Evolutionary conservation across 2,329 filamentous ascomycete genomes (phyloP).

Genomic region (Claviceps sp.): DNA sequence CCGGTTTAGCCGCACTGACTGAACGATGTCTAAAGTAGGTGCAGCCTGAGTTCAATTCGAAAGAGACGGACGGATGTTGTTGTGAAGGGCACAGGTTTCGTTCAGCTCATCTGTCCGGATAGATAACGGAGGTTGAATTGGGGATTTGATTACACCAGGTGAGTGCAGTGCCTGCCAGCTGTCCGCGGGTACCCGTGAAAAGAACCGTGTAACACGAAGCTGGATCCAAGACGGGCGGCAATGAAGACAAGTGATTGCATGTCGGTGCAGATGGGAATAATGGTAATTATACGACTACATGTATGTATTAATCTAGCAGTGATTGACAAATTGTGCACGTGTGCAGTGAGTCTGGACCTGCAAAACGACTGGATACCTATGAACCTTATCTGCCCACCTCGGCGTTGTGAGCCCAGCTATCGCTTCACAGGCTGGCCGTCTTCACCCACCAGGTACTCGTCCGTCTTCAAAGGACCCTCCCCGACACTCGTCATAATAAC

Average conservation of each 20-base stretch:
- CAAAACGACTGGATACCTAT: not conserved
- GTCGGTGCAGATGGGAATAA: too few relatives aligned
- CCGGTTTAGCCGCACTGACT: not conserved
- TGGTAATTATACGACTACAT: too few relatives aligned
- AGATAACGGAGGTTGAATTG: not conserved
- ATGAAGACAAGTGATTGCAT: too few relatives aligned
- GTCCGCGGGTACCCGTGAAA: conserved; percentile 1
- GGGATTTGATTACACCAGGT: not conserved
- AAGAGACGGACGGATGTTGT: not conserved
- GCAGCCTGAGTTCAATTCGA: not conserved
- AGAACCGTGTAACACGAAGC: too few relatives aligned
- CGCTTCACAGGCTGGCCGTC: conserved; percentile 37
- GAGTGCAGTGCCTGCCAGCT: conserved; percentile 2
- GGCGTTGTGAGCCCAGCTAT: conserved; percentile 5
- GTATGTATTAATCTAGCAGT: too few relatives aligned
- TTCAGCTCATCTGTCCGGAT: not conserved
- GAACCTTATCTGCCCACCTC: not conserved
- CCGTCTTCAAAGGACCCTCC: conserved; percentile 70
- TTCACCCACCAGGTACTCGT: conserved; percentile 61
- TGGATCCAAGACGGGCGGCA: too few relatives aligned
- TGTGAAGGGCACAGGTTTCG: not conserved
- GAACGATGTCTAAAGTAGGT: not conserved
- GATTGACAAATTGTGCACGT: too few relatives aligned
- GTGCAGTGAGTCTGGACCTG: not conserved
- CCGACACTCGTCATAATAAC: conserved; percentile 88